A percentile compares a stretch with the other conserved stretches of the same genome.
These are phyloP conservation scores for Medicago arabica DNA, from an alignment of 306 rosid species.

Conservation along the genomic window DNA sequence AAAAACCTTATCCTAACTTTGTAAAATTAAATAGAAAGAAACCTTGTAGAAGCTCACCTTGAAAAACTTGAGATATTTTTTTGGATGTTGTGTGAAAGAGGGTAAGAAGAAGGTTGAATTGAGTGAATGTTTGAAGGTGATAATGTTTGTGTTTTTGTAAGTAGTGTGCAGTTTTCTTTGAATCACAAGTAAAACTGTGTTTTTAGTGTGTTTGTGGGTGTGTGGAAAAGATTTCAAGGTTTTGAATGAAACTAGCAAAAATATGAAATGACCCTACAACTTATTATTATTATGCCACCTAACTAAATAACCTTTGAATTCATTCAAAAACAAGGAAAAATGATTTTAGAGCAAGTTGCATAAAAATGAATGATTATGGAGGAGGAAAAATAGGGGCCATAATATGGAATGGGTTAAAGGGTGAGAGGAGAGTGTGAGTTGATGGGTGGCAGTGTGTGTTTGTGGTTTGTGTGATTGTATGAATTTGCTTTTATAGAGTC, in stretches of 20 bases:
- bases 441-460: slow-evolving; percentile 14
- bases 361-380: not conserved
- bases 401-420: slow-evolving; percentile 1
- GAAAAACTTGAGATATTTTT: slow-evolving; percentile 3
- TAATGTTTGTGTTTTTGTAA: not conserved
- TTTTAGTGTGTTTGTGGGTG: not conserved
- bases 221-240: not conserved
- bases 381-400: not conserved
- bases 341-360: not conserved
- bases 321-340: not conserved
- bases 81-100: not conserved
- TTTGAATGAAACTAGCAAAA: not conserved
- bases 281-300: not conserved
- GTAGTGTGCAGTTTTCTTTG: slow-evolving; percentile 1
- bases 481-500: not conserved
- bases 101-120: not conserved
- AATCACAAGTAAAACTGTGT: not conserved
- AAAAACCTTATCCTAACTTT: not conserved
- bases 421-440: not conserved
- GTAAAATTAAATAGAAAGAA: not conserved
- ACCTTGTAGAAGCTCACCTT: not conserved
- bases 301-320: not conserved
- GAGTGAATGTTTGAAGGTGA: not conserved
- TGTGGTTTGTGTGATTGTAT: not conserved
- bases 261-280: not conserved